Evolutionary conservation across 75 land plant genomes (phyloP), one percentile per base, ranked within the genome.

Genomic region (Larix kaempferi): DNA sequence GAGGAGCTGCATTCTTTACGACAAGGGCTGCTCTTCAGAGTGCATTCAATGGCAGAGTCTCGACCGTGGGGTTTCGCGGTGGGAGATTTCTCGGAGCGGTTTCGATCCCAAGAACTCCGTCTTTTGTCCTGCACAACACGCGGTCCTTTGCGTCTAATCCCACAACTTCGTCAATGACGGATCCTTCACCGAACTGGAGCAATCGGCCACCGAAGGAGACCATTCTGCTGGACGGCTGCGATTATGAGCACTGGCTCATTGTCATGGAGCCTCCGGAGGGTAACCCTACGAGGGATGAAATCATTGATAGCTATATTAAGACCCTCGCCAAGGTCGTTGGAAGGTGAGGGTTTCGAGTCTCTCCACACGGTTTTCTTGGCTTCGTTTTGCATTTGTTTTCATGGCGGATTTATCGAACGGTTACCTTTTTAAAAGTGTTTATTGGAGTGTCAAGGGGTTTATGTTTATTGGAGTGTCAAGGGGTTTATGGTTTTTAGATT

Each of bases 201-300:
- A 90, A 86, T 71, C 82, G 90, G 2, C 92, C 92, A 2, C 92
- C 92, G 1, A 90, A 87, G 69, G 84, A 81, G 76, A 79, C 88
- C 19, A 83, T 74, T n/a, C 27, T 83, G 54, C 76, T 86, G 3
- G 88, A 86, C 56, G 85, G 88, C 3, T 86, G 88, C 64, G 88
- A 86, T 62, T 86, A 74, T 39, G 82, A 86, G 78, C 88, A 86
- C 71, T 86, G 85, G 88, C 82, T 86, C 19, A 81, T 86, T 14
- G 88, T 86, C 57, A 75, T 86, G 88, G 88, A 83, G 78, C 69
- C 77, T 12, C 88, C 88, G 5, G 56, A 80, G 22, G 79, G 76
- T 2, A 44, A 62, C 13, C 71, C 67, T 12, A 65, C 76, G 17
- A 49, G 85, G 16, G 88, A 86, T 39, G 85, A 83, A 54, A 86